Conservation (phyloP, 2,329 filamentous ascomycete genomes). For the Nemania sp. region DNA sequence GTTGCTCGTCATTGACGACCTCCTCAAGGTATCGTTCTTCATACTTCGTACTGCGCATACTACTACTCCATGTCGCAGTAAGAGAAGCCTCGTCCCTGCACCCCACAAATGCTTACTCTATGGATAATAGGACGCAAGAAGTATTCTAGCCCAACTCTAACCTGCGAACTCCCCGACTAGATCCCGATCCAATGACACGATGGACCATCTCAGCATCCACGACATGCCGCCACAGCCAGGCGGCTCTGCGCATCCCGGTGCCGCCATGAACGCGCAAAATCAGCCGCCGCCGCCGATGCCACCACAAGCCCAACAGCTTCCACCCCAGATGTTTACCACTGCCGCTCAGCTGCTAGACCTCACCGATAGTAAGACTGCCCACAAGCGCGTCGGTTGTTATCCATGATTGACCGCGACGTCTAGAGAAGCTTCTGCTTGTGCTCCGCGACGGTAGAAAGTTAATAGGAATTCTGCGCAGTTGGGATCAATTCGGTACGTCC, state of each 20-base stretch:
- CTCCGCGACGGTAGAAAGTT: constrained; percentile 93
- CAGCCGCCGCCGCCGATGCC: constrained; percentile 41
- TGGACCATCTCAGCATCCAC: constrained; percentile 59
- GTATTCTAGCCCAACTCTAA: not conserved
- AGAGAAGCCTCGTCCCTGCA: constrained; percentile 5
- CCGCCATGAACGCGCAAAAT: constrained; percentile 13
- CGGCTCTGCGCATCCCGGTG: constrained; percentile 37
- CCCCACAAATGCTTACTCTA: constrained; percentile 22
- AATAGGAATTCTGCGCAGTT: constrained; percentile 88
- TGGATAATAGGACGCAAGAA: constrained; percentile 27
- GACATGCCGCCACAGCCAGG: constrained; percentile 49
- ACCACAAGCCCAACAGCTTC: constrained; percentile 65
- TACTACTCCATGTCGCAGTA: constrained; percentile 19
- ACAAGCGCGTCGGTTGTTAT: constrained; percentile 6
- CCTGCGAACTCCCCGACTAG: constrained; percentile 9
- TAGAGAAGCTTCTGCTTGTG: constrained; percentile 93
- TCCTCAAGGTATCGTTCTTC: too few species aligned
- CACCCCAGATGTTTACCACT: constrained; percentile 97
- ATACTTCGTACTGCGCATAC: too few species aligned
- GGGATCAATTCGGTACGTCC: constrained; percentile 92
- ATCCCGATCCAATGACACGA: constrained; percentile 42
- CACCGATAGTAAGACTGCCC: constrained; percentile 79
- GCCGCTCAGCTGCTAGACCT: constrained; percentile 93
- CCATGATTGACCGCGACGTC: constrained; percentile 33
- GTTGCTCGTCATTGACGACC: too few species aligned